Evolutionary conservation across 1,139 yeast species (phyloP).

Genomic region (Zygosaccharomyces sapae): DNA sequence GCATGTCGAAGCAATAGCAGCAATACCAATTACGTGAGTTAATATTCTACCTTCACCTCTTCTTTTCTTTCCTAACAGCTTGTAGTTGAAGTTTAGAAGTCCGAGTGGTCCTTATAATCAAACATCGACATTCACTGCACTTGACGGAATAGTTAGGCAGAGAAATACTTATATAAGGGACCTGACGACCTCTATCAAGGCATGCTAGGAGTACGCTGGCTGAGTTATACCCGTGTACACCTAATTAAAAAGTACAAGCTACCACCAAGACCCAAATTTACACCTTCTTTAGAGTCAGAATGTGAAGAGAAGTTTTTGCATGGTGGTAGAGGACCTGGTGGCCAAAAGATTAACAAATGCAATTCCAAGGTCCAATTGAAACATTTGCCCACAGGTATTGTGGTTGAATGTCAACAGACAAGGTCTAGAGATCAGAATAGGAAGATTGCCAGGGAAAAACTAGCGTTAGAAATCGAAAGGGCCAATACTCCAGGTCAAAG

Average conservation of each 20-base stretch:
- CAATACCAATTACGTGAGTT: not conserved
- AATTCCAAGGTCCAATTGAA: conserved; percentile 87
- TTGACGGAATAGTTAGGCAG: too few relatives aligned
- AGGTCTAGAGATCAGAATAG: conserved; percentile 85
- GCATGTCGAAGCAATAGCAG: not conserved
- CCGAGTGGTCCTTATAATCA: not conserved
- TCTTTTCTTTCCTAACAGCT: not conserved
- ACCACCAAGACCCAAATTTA: conserved; percentile 80
- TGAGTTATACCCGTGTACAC: conserved; percentile 7
- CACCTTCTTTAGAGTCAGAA: conserved; percentile 46
- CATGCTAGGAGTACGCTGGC: conserved; percentile 9
- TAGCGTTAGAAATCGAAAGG: conserved; percentile 59
- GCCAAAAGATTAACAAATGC: conserved; percentile 91
- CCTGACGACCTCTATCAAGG: not conserved
- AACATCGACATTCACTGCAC: not conserved
- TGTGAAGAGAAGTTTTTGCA: conserved; percentile 77
- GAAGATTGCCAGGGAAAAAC: conserved; percentile 72
- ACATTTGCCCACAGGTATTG: conserved; percentile 83
- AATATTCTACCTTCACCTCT: not conserved
- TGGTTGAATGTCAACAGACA: conserved; percentile 82
- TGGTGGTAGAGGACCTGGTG: conserved; percentile 95
- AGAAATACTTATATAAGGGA: not conserved
- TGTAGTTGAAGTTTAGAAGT: not conserved
- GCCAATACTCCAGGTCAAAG: conserved; percentile 52
- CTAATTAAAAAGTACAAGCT: conserved; percentile 42